Evolutionary conservation across 2,329 filamentous ascomycete species (phyloP).

Genomic region (Cladosporium sp.): DNA sequence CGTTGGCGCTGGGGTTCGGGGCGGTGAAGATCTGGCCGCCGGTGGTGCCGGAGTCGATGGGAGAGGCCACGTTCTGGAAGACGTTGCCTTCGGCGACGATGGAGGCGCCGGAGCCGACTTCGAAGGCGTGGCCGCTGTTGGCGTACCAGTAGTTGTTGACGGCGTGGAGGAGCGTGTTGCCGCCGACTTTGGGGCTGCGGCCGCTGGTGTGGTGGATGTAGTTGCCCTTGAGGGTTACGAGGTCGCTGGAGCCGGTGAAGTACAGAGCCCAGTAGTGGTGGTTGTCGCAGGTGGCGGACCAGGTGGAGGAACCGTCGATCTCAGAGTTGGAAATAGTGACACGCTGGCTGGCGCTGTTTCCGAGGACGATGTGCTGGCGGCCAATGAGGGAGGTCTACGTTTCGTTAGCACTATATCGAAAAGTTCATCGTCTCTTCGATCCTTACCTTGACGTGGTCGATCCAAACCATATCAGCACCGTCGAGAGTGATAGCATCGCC

Average conservation of each 20-base stretch:
- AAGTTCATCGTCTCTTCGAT: conserved; percentile 1
- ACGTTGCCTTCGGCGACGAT: conserved; percentile 53
- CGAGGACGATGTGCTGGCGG: conserved; percentile 54
- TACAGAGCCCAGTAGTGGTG: conserved; percentile 56
- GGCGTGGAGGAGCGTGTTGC: conserved; percentile 51
- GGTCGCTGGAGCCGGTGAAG: conserved; percentile 46
- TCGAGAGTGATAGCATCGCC: conserved; percentile 28
- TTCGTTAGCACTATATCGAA: background rate
- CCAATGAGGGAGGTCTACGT: conserved; percentile 47
- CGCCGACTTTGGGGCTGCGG: conserved; percentile 48
- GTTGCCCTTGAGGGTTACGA: conserved; percentile 53
- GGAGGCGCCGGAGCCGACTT: conserved; percentile 32
- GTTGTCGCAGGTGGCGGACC: conserved; percentile 51
- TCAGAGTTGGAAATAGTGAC: conserved; percentile 55
- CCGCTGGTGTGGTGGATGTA: conserved; percentile 53
- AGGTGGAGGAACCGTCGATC: conserved; percentile 48
- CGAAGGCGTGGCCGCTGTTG: conserved; percentile 50
- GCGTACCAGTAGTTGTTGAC: conserved; percentile 55
- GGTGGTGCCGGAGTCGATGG: conserved; percentile 31
- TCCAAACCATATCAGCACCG: conserved; percentile 24
- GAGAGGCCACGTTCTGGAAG: conserved; percentile 48
- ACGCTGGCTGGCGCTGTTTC: conserved; percentile 45
- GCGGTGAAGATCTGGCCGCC: conserved; percentile 37
- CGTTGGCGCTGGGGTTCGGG: conserved; percentile 22
- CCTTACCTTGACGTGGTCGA: conserved; percentile 19